Conservation (phyloP, 2,329 filamentous ascomycete genomes). For the Fusarium floridanum region DNA sequence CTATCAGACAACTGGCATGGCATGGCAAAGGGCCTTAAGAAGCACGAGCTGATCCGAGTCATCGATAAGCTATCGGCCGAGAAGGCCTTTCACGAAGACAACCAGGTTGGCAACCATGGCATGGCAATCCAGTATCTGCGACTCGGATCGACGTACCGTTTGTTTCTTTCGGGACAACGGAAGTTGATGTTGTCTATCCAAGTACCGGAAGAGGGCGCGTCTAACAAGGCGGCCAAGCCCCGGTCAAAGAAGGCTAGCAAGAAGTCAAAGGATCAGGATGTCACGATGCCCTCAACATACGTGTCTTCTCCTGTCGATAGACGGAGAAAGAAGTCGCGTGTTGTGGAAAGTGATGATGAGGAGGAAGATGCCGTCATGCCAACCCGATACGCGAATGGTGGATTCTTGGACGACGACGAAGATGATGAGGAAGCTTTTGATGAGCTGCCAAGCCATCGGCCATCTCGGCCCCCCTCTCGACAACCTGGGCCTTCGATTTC, state of each 20-base stretch:
- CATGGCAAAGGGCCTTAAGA: slow-evolving; percentile 75
- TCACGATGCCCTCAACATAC: slow-evolving; percentile 59
- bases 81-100: slow-evolving; percentile 79
- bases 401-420: slow-evolving; percentile 61
- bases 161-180: slow-evolving; percentile 60
- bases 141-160: slow-evolving; percentile 56
- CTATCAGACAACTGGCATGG: slow-evolving; percentile 73
- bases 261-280: slow-evolving; percentile 52
- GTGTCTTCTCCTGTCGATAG: slow-evolving; percentile 66
- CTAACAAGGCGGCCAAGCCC: slow-evolving; percentile 48
- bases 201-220: slow-evolving; percentile 51
- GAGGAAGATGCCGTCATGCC: slow-evolving; percentile 55
- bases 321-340: slow-evolving; percentile 46
- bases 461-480: slow-evolving; percentile 52
- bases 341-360: slow-evolving; percentile 50
- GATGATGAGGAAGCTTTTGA: slow-evolving; percentile 61
- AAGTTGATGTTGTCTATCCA: slow-evolving; percentile 61
- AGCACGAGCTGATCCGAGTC: slow-evolving; percentile 85
- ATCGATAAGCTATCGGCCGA: slow-evolving; percentile 82
- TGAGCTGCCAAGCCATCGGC: slow-evolving; percentile 54
- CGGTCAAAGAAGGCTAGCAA: slow-evolving; percentile 53
- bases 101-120: slow-evolving; percentile 62
- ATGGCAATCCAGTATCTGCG: slow-evolving; percentile 82
- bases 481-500: slow-evolving; percentile 69
- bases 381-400: slow-evolving; percentile 63